Percentiles rank a stretch among this genome's conserved stretches.
Evolutionary conservation across 1,284 basidiomycete species (phyloP).

Genomic region (Puccinia polysora): DNA sequence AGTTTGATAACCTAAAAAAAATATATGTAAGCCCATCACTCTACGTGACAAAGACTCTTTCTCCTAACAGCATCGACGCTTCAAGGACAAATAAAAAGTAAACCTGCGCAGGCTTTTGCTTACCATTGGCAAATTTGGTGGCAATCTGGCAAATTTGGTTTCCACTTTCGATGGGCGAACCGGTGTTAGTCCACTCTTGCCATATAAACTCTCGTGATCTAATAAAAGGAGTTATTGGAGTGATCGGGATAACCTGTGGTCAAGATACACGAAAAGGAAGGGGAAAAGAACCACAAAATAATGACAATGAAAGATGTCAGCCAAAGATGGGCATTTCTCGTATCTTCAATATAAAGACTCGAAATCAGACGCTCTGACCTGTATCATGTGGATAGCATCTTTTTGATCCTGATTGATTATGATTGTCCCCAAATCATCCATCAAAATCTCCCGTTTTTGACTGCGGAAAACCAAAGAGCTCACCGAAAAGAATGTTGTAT

Average conservation of each 20-base stretch:
- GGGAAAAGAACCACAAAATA: no score
- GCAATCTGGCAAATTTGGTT: conserved; percentile 34
- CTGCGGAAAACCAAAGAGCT: background rate
- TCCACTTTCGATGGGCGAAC: conserved; percentile 1
- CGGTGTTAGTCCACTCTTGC: conserved; percentile 40
- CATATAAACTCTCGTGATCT: conserved; percentile 24
- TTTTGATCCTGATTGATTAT: conserved; percentile 41
- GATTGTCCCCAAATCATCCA: background rate
- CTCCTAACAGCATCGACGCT: no score
- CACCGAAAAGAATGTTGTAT: conserved; percentile 44
- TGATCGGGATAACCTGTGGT: conserved; percentile 37
- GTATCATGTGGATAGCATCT: conserved; percentile 45
- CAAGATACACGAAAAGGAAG: no score
- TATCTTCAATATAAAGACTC: background rate
- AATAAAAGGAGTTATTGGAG: conserved; percentile 33
- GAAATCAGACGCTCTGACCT: conserved; percentile 6
- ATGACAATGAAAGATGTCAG: background rate
- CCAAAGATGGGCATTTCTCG: background rate
- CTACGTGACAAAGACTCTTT: background rate
- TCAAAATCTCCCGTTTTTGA: background rate
- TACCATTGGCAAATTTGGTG: conserved; percentile 35
- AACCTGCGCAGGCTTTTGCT: no score
- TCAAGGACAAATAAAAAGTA: no score
- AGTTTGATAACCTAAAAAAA: conserved; percentile 33
- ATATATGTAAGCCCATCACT: background rate